Evolutionary conservation across 2,329 filamentous ascomycete species (phyloP), one percentile per base, ranked within the genome.

Genomic region (Trichoderma koningii): DNA sequence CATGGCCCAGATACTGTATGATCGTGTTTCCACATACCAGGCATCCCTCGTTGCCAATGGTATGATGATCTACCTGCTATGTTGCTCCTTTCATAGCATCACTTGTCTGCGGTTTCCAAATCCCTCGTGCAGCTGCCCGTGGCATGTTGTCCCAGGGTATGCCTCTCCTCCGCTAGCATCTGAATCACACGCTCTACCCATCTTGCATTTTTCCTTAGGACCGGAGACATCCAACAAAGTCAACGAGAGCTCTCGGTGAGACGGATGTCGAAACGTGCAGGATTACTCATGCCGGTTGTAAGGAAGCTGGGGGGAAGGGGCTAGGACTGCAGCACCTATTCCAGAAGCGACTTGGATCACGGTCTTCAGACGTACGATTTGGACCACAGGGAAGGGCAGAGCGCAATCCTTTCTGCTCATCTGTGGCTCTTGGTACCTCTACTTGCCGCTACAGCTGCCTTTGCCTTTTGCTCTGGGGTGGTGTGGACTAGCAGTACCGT

Each of bases 221-320:
- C 60, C 60, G 57, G 41, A 12, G 5, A n/a, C 21, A 21, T 47
- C n/a, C 17, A 47, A 17, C 17, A 17, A 34, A 51, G 23, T 48
- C 12, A 50, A 15, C 23, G 30, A n/a, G 23, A 47, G 38, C 48
- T 55, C 50, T 59, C 62, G 62, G 62, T 64, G 62, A 64, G 62
- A 64, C 53, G 62, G 62, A 64, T 64, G 53, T 51, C 30, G 62
- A 64, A 30, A 30, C 44, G 23, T 23, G 34, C 28, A 38, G 41
- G 51, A 52, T 21, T 21, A 44, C 21, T 14, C 52, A 64, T 41
- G 52, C 53, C 62, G 62, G 62, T 34, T 57, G 55, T 48, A 64
- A 57, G 62, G 62, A 64, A 64, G 62, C 55, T 38, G 57, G 62
- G 62, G 62, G 38, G 52, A 52, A 26, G 23, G 52, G 62, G 17